Evolutionary conservation across 306 rosid species (phyloP).

Genomic region (Prunus mira): DNA sequence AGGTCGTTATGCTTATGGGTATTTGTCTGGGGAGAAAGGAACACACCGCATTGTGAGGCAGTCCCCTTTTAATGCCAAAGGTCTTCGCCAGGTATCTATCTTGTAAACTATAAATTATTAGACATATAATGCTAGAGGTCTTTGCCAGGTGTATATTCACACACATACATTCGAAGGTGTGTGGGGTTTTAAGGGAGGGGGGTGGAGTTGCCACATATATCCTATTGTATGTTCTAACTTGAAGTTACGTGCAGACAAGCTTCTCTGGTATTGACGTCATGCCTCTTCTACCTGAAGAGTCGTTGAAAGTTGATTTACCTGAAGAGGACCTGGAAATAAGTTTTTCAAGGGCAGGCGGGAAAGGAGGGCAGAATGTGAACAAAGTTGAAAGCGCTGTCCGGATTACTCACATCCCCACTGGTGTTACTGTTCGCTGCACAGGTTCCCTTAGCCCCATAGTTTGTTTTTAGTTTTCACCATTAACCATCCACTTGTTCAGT

Average conservation of each 20-base stretch:
- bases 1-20: constrained; percentile 96
- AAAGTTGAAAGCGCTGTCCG: constrained; percentile 98
- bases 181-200: neutral
- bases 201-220: neutral
- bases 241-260: constrained; percentile 66
- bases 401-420: constrained; percentile 95
- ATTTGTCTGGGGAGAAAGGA: constrained; percentile 96
- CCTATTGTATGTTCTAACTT: constrained; percentile 2
- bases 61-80: constrained; percentile 93
- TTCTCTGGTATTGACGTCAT: constrained; percentile 94
- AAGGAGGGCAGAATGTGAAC: constrained; percentile 97
- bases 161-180: too few relatives aligned
- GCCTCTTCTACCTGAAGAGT: constrained; percentile 97
- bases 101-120: neutral
- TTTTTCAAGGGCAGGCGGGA: constrained; percentile 94
- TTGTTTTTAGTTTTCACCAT: neutral
- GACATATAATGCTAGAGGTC: neutral
- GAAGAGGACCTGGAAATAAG: constrained; percentile 92
- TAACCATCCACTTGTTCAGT: too few relatives aligned
- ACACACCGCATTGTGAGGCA: constrained; percentile 91
- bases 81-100: constrained; percentile 85
- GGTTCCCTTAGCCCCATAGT: constrained; percentile 38
- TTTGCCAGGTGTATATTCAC: too few relatives aligned
- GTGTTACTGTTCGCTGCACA: constrained; percentile 93
- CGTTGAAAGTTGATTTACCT: constrained; percentile 77